Base-by-base conservation (phyloP, 139 green algal species). In the Diplosphaera chodatii region DNA sequence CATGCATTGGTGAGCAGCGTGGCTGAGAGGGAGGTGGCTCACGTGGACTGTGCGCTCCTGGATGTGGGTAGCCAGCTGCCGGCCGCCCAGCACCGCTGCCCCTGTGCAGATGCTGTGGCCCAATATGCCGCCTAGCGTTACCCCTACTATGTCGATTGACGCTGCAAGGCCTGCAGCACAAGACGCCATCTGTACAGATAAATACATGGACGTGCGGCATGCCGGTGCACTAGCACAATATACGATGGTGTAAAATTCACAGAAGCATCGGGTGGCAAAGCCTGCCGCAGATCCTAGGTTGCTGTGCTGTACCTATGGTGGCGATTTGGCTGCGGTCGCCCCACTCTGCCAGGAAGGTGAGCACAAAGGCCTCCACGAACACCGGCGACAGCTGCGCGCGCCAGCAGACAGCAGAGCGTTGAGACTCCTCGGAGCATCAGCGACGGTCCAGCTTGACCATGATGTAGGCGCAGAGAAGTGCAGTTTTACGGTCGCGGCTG, bases 271-370 rank as follows among this genome's bases (percentile, higher is more conserved):
- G n/a, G n/a, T n/a, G n/a, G n/a, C n/a, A n/a, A n/a, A n/a, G n/a
- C n/a, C n/a, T n/a, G n/a, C n/a, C n/a, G n/a, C n/a, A n/a, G n/a
- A n/a, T n/a, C n/a, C n/a, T n/a, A n/a, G n/a, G n/a, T n/a, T n/a
- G n/a, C n/a, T n/a, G n/a, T n/a, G n/a, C n/a, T n/a, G n/a, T n/a
- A 59, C 48, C 48, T 59, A 59, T 59, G 21, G 93, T 98, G 1
- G 92, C 89, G 69, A 99, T 97, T 71, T 99, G 95, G 77, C 88
- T 96, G 33, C 95, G 86, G 82, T 99, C 95, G 18, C 95, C 95
- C 95, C 95, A 99, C 82, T 99, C 95, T 1, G 95, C 95, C 27
- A 99, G 70, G 76, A 99, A 99, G 0, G 92, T 99, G 40, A 99
- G 85, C 20, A 95, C 91, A 83, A 98, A 98, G 0, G 89, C 83